Evolutionary conservation across 2,329 filamentous ascomycete genomes (phyloP), one percentile per base, ranked within the genome.

Genomic region (Clarireedia homoeocarpa): DNA sequence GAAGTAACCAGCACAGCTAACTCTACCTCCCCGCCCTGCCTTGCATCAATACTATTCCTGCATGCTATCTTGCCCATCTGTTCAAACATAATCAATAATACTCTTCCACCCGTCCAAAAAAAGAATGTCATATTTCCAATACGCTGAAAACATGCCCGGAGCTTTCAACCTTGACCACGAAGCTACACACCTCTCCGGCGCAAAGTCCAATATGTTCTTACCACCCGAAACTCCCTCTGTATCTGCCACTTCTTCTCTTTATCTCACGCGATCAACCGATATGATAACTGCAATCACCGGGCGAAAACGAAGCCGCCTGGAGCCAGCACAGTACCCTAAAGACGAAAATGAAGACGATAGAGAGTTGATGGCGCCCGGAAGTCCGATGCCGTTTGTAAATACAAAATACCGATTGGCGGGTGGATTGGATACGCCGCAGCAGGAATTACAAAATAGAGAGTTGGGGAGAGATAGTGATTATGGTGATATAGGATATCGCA

Each of bases 371-470:
- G 49, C 53, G 6, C 62, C 65, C 23, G 61, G 58, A 45, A 64
- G 65, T 54, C 76, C 75, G 15, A 68, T 70, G 27, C 73, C 73
- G 3, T 71, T 78, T 50, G 76, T 78, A 14, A 77, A 79, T 65
- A 76, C 78, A 48, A 71, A 70, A 60, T 80, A 81, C 66, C 67
- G 69, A 20, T 68, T 80, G 4, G 76, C 75, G 38, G 75, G 75
- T 40, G 77, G 77, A 1, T 68, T 77, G 64, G 77, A 80, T 56
- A 75, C 72, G 9, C 74, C 75, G 47, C 47, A 72, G 20, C 54
- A 58, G 12, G 59, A 62, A 39, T 56, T 70, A 17, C 67, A 70
- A 24, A 66, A 70, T 48, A 26, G 51, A 34, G 34, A 66, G 65
- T 23, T 36, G 23, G 26, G 30, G 15, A 51, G 53, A 27, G 53